Percentiles rank a stretch among this genome's conserved stretches.
Conservation (phyloP, 495 filamentous ascomycete genomes). For the Aspergillus heteromorphus region DNA sequence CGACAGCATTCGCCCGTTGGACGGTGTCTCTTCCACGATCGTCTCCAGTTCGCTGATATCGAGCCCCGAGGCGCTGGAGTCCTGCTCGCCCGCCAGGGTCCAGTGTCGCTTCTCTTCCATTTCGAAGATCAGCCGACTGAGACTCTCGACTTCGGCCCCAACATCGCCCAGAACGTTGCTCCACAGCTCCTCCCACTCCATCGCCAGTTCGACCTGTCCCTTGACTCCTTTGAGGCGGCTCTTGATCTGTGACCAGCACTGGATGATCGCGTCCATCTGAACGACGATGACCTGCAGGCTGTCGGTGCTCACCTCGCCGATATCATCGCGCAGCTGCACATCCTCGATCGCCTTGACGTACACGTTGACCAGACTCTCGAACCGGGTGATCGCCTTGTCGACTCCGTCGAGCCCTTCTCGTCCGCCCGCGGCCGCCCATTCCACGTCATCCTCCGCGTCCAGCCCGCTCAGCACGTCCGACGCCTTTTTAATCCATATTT, state of each 20-base stretch:
- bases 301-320: conserved; percentile 58
- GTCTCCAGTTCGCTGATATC: conserved; percentile 90
- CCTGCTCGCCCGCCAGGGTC: conserved; percentile 53
- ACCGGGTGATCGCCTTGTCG: conserved; percentile 76
- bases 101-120: conserved; percentile 92
- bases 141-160: conserved; percentile 78
- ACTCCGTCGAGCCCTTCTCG: conserved; percentile 85
- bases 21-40: conserved; percentile 83
- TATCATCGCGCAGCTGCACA: conserved; percentile 74
- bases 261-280: conserved; percentile 81
- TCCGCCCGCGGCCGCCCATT: conserved; percentile 92
- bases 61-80: conserved; percentile 53
- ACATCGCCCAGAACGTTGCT: conserved; percentile 90
- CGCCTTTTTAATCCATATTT: conserved; percentile 86
- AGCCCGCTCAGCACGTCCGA: conserved; percentile 77
- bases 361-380: conserved; percentile 80
- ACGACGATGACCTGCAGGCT: conserved; percentile 65
- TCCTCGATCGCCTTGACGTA: conserved; percentile 90
- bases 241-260: conserved; percentile 80
- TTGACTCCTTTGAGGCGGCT: conserved; percentile 70
- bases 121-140: conserved; percentile 81
- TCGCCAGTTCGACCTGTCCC: conserved; percentile 86
- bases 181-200: conserved; percentile 99
- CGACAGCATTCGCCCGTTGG: conserved; percentile 38
- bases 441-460: conserved; percentile 91